phyloP scores from a whole-genome alignment of 257 asterid species.

The Leonotis leonurus region DNA sequence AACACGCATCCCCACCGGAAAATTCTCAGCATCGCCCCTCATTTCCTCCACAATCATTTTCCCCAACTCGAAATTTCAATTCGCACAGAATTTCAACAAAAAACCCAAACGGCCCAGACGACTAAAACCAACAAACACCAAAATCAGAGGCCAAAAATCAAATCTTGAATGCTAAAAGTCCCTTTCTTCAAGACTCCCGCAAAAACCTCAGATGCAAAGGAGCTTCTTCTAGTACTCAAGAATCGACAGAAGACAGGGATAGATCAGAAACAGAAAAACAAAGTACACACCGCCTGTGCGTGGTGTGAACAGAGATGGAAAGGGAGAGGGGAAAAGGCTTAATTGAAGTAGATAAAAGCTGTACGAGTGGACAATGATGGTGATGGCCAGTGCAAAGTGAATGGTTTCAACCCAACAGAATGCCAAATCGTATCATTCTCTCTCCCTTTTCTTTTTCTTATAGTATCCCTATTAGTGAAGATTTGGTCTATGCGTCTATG shows the following conservation, averaged over 20 bases:
- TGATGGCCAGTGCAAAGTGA: constrained; percentile 43
- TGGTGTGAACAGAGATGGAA: constrained; percentile 1
- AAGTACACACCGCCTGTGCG: constrained; percentile 14
- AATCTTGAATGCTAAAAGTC: constrained; percentile 19
- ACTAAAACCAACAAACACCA: not conserved
- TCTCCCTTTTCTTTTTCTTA: not conserved
- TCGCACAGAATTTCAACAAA: not conserved
- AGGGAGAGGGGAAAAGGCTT: constrained; percentile 15
- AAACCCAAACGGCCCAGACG: constrained; percentile 25
- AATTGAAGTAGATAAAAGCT: constrained; percentile 21
- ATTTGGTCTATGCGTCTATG: constrained; percentile 42
- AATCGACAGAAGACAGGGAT: constrained; percentile 12
- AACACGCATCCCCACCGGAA: constrained; percentile 83
- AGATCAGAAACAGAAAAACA: constrained; percentile 15
- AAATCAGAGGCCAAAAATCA: constrained; percentile 21
- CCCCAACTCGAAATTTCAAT: constrained; percentile 11
- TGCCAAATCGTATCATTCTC: constrained; percentile 39
- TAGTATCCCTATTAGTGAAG: constrained; percentile 22
- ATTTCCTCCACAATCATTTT: constrained; percentile 64
- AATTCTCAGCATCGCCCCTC: constrained; percentile 36
- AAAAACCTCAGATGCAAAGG: constrained; percentile 25
- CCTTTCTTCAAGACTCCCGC: constrained; percentile 22
- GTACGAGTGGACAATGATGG: constrained; percentile 53
- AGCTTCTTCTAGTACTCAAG: not conserved
- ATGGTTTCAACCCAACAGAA: constrained; percentile 48